Percentiles rank a stretch among this genome's conserved stretches.
These are phyloP conservation scores for Neofusicoccum cordaticola DNA, from an alignment of 2,329 filamentous ascomycete species.

Conservation along the genomic window DNA sequence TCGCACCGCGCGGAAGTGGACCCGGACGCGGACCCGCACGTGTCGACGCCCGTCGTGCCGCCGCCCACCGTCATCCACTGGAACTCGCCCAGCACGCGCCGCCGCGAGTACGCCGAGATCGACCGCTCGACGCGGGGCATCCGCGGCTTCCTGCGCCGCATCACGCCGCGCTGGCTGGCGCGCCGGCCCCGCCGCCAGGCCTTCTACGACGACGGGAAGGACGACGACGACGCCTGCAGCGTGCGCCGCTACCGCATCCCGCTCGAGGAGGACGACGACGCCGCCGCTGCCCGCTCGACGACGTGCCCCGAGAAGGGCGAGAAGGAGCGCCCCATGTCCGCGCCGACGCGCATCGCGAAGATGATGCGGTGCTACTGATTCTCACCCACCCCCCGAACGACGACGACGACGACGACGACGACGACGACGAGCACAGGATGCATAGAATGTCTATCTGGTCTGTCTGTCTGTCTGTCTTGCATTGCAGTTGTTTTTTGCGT, in stretches of 20 bases:
- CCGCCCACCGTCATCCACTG: constrained; percentile 36
- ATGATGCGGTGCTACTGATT: background rate
- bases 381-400: background rate
- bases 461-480: too few relatives aligned
- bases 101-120: constrained; percentile 36
- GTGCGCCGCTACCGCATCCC: constrained; percentile 38
- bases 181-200: constrained; percentile 23
- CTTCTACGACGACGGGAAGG: constrained; percentile 32
- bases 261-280: constrained; percentile 24
- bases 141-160: constrained; percentile 30
- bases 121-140: constrained; percentile 38
- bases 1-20: background rate
- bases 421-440: background rate
- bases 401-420: background rate
- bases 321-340: constrained; percentile 3
- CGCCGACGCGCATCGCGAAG: background rate
- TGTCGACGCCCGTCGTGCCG: constrained; percentile 8
- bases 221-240: constrained; percentile 31
- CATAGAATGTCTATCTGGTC: constrained; percentile 1
- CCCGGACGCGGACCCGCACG: background rate
- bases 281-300: background rate
- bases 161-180: constrained; percentile 35
- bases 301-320: background rate
- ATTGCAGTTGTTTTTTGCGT: too few relatives aligned
- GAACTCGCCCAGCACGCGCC: constrained; percentile 35